These are phyloP conservation scores for Fusarium buharicum DNA, from an alignment of 2,329 filamentous ascomycete genomes.

Conservation along the genomic window DNA sequence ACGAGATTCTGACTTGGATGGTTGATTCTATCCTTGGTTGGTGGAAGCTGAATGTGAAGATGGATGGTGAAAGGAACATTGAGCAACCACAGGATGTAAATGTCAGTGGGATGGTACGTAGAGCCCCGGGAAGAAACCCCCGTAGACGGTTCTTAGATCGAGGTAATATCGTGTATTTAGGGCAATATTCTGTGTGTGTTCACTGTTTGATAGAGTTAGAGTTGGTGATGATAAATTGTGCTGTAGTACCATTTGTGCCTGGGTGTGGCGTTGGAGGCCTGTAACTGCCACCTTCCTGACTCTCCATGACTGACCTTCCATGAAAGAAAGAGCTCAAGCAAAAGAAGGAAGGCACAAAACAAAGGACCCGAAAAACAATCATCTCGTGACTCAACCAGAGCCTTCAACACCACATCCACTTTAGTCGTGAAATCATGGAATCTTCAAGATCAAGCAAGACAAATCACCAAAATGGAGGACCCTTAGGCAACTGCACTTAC, in stretches of 20 bases:
- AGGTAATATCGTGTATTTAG: neutral
- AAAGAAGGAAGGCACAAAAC: neutral
- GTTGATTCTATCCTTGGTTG: conserved; percentile 27
- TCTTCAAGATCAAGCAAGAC: conserved; percentile 9
- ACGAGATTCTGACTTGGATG: conserved; percentile 26
- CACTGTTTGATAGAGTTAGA: neutral
- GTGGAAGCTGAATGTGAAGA: conserved; percentile 26
- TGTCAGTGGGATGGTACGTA: conserved; percentile 13
- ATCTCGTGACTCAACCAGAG: neutral
- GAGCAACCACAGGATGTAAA: conserved; percentile 14
- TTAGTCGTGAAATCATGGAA: neutral
- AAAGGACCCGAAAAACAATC: neutral
- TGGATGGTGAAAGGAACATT: conserved; percentile 28
- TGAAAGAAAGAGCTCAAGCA: neutral
- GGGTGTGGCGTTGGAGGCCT: too few relatives aligned
- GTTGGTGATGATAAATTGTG: neutral
- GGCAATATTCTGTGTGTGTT: neutral
- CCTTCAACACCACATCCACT: neutral
- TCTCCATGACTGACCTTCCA: neutral
- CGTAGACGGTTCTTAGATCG: neutral
- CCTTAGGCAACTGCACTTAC: neutral
- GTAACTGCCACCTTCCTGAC: neutral
- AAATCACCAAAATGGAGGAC: neutral
- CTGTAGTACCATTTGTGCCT: too few relatives aligned
- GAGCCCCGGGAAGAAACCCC: conserved; percentile 9